Evolutionary conservation across 2,329 filamentous ascomycete genomes (phyloP).

Genomic region (Talaromyces sp.): DNA sequence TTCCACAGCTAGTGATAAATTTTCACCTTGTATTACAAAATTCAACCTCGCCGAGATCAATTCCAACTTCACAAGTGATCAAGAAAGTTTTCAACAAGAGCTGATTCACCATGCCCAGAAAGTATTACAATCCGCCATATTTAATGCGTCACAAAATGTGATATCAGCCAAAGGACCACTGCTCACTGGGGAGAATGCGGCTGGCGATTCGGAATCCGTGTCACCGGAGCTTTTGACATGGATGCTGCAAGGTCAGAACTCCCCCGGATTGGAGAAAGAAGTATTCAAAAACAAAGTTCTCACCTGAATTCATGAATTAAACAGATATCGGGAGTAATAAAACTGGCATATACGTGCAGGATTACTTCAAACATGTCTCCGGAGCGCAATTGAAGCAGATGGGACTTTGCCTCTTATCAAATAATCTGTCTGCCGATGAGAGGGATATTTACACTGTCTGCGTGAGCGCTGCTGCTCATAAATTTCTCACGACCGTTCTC

Average conservation of each 20-base stretch:
- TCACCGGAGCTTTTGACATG: constrained; percentile 22
- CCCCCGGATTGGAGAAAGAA: neutral
- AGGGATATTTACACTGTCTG: constrained; percentile 22
- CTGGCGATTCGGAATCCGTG: too few species aligned
- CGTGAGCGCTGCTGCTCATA: constrained; percentile 22
- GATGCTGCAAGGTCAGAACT: constrained; percentile 26
- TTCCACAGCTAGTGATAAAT: too few species aligned
- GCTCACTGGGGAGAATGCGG: neutral
- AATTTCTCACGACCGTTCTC: constrained; percentile 21
- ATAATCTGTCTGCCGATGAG: constrained; percentile 8
- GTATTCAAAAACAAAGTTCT: neutral
- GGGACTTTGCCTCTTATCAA: constrained; percentile 19
- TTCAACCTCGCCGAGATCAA: too few species aligned
- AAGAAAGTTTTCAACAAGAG: neutral
- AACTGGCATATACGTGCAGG: constrained; percentile 21
- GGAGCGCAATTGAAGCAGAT: constrained; percentile 21
- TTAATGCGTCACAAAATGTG: neutral
- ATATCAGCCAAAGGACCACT: neutral
- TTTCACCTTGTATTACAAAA: too few species aligned
- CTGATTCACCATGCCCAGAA: constrained; percentile 7
- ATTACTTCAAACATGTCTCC: constrained; percentile 24
- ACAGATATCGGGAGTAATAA: constrained; percentile 21
- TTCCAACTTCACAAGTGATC: neutral
- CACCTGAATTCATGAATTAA: neutral
- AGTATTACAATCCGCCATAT: neutral